Percentiles rank a stretch among this genome's conserved stretches.
Conservation (phyloP, 2,329 filamentous ascomycete species). For the Beauveria scarabaeidicola region DNA sequence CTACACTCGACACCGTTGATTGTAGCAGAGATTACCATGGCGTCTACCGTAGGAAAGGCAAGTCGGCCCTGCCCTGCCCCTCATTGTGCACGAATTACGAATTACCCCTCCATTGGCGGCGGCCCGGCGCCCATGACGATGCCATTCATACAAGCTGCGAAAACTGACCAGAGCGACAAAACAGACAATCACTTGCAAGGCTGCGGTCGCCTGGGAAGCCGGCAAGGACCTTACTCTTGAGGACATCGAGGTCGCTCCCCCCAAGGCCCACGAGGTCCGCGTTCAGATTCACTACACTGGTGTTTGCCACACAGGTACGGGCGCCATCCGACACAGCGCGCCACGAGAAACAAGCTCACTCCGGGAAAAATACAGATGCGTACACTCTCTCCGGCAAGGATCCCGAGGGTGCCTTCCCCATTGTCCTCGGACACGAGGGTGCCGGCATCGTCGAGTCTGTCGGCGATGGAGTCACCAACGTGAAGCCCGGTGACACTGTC, state of each 20-base stretch:
- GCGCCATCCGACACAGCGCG: not conserved
- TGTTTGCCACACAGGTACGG: conserved; percentile 89
- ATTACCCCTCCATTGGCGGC: conserved; percentile 17
- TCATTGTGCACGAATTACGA: not conserved
- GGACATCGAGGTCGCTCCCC: conserved; percentile 84
- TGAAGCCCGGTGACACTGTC: conserved; percentile 89
- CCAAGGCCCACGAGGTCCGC: conserved; percentile 87
- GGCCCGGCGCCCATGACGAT: not conserved
- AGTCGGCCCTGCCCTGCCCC: conserved; percentile 16
- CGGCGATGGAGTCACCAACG: conserved; percentile 88
- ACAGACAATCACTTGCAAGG: conserved; percentile 93
- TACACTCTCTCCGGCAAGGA: conserved; percentile 96
- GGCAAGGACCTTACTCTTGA: conserved; percentile 84
- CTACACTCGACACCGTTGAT: not conserved
- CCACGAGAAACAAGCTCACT: not conserved
- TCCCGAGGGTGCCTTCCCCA: conserved; percentile 87
- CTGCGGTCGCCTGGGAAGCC: conserved; percentile 94
- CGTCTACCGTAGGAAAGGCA: conserved; percentile 46
- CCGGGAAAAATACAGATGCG: conserved; percentile 52
- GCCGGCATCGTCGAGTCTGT: conserved; percentile 89
- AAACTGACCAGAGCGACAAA: not conserved
- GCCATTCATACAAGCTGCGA: not conserved
- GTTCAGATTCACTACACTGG: conserved; percentile 97
- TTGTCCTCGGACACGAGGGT: conserved; percentile 83
- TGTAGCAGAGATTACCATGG: conserved; percentile 28